A percentile compares a stretch with the other conserved stretches of the same genome.
Evolutionary conservation across 345 rosid species (phyloP).

Genomic region (Rubroshorea leprosula): DNA sequence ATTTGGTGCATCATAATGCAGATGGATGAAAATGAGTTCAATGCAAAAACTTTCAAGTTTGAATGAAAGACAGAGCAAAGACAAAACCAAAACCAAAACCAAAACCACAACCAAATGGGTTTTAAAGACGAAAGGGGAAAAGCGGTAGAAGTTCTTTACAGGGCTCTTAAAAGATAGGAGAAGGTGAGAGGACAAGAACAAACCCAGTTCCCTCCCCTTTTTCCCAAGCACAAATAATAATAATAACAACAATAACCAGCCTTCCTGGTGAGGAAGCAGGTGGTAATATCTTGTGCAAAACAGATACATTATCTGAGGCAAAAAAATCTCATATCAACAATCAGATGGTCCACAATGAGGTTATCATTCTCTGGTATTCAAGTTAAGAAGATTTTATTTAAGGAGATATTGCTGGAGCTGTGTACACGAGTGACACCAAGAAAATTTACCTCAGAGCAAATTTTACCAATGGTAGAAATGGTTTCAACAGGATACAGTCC

Average conservation of each 20-base stretch:
- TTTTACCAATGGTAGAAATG: conserved; percentile 79
- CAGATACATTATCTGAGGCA: background rate
- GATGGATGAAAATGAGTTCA: too few relatives aligned
- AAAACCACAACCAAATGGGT: background rate
- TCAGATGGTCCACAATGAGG: background rate
- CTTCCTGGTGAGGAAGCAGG: background rate
- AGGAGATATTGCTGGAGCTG: background rate
- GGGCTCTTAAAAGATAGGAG: too few relatives aligned
- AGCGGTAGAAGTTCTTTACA: background rate
- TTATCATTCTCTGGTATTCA: background rate
- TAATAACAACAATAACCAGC: background rate
- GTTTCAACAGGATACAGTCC: conserved; percentile 92
- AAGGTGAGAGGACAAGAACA: too few relatives aligned
- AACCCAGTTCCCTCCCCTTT: too few relatives aligned
- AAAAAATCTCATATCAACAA: background rate
- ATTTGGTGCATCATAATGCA: too few relatives aligned
- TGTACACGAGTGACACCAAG: background rate
- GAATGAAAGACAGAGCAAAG: too few relatives aligned
- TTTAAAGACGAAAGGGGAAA: background rate
- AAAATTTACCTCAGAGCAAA: conserved; percentile 75
- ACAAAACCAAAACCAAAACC: too few relatives aligned
- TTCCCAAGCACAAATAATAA: too few relatives aligned
- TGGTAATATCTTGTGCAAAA: background rate
- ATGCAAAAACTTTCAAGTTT: too few relatives aligned
- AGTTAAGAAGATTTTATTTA: background rate